Base-by-base conservation (phyloP, 805 yeast species). In the Candida chauliodis region DNA sequence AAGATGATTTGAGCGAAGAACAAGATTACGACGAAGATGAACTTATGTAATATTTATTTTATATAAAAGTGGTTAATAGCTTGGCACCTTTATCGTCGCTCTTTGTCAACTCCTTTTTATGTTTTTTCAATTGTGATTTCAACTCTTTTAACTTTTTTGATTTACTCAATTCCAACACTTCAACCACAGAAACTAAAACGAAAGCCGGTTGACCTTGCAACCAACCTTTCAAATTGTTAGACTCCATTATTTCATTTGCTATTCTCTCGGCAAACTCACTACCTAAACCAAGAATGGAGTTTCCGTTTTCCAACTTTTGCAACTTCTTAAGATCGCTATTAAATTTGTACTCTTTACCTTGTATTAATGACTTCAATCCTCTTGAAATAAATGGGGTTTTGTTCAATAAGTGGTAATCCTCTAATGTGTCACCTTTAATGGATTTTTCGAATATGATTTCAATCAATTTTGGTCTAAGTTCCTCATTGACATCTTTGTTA, bases 331-430 rank as follows among this genome's bases (percentile, higher is more conserved):
- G 31, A 21, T 58, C 70, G 41, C 49, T 56, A 49, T 79, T 78
- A 53, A 72, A 75, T 53, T 81, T 80, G 84, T 88, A 87, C 55
- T 80, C 86, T 51, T 90, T 90, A 44, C 90, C 91, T 61, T 85
- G 95, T 47, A 88, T 83, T 51, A 88, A 66, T 0, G 87, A 67
- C 58, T 86, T 82, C 46, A 88, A 62, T 36, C 84, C 67, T 67
- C 96, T 78, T 2, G 87, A 72, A 19, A 85, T 74, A 57, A 81
- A 84, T 36, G 93, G 84, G 20, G 63, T 63, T 53, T 76, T 78
- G 49, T 75, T 78, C 48, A 84, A 69, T 41, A 86, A 73, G 56
- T 84, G 95, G 37, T 63, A 73, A 47, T 79, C 86, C 33, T 75
- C 82, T 15, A 71, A 58, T 14, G 87, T 73, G 42, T 85, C 87